A percentile compares a stretch with the other conserved stretches of the same genome.
phyloP scores from a whole-genome alignment of 1,284 basidiomycete genomes.

The Ceratorhiza oryzae-sativae region DNA sequence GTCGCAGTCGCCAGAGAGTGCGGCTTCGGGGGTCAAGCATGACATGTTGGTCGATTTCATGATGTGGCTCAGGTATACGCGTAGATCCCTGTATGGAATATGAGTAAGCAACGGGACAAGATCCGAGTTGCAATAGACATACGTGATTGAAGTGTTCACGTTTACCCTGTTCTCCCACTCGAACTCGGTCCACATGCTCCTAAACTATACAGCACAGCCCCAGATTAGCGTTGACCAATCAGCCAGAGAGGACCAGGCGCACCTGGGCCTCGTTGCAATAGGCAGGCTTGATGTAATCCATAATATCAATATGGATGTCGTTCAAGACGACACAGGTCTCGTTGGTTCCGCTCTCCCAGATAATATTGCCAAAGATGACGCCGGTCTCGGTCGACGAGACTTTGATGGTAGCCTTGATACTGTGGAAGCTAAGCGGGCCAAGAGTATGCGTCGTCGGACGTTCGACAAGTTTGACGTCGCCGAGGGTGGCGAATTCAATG shows the following conservation, averaged over 20 bases:
- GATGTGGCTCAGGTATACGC: constrained; percentile 86
- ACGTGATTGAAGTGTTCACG: constrained; percentile 83
- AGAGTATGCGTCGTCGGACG: constrained; percentile 92
- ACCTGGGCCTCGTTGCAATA: constrained; percentile 96
- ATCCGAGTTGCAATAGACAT: constrained; percentile 48
- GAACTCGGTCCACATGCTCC: constrained; percentile 97
- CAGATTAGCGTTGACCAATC: constrained; percentile 14
- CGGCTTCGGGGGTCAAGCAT: constrained; percentile 92
- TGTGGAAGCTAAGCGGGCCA: constrained; percentile 96
- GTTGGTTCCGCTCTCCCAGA: constrained; percentile 86
- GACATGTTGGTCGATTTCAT: constrained; percentile 96
- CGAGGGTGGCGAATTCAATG: constrained; percentile 96
- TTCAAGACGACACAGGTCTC: constrained; percentile 93
- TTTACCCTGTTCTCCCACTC: constrained; percentile 99
- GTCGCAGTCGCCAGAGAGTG: constrained; percentile 89
- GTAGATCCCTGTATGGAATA: constrained; percentile 64
- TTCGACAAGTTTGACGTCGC: constrained; percentile 97
- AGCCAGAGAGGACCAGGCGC: constrained; percentile 45
- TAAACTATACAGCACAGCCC: constrained; percentile 65
- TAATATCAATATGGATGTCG: constrained; percentile 98
- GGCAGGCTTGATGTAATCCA: constrained; percentile 99
- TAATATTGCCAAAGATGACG: constrained; percentile 97
- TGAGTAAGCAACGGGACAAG: constrained; percentile 33
- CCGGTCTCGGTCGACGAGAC: constrained; percentile 97
- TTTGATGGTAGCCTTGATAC: constrained; percentile 99